Evolutionary conservation across 2,329 filamentous ascomycete species (phyloP), one percentile per base, ranked within the genome.

Genomic region (Alternaria dauci): DNA sequence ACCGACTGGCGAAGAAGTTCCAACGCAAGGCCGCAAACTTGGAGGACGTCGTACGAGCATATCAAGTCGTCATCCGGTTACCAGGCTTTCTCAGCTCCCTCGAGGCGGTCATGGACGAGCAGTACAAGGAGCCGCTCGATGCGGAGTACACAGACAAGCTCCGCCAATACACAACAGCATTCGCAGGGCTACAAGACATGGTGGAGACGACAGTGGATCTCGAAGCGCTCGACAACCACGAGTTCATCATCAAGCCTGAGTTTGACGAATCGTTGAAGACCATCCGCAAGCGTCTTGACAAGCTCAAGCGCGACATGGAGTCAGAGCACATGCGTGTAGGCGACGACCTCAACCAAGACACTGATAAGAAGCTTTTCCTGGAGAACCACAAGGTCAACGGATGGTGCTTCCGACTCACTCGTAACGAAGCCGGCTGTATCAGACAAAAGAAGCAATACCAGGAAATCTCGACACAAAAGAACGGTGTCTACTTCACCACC

Each of bases 171-270:
- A 91, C 89, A 6, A 89, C 93, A 72, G 92, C 89, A 72, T 85
- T 99, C 52, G 89, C 87, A 26, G 97, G 93, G 75, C 84, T 99
- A 11, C 92, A 94, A 73, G 95, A 99, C 76, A 97, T 99, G 93
- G 95, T 99, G 0, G 95, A 99, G 81, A 97, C 95, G 2, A 99
- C 96, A 0, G 94, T 99, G 14, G 95, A 99, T 73, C 87, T 99
- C 0, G 92, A 97, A 59, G 95, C 95, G 3, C 87, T 99, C 11
- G 94, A 99, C 72, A 93, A 95, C 68, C 95, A 99, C 74, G 95
- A 99, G 76, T 99, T 96, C 80, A 94, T 97, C 71, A 99, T 99
- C 85, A 99, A 98, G 80, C 92, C 96, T 1, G 95, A 99, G 74
- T 99, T 97, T 66, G 95, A 99, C 72, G 93, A 97, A 59, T 87